These are phyloP conservation scores for Hypoxylon rickii DNA, from an alignment of 495 filamentous ascomycete genomes.

Conservation along the genomic window DNA sequence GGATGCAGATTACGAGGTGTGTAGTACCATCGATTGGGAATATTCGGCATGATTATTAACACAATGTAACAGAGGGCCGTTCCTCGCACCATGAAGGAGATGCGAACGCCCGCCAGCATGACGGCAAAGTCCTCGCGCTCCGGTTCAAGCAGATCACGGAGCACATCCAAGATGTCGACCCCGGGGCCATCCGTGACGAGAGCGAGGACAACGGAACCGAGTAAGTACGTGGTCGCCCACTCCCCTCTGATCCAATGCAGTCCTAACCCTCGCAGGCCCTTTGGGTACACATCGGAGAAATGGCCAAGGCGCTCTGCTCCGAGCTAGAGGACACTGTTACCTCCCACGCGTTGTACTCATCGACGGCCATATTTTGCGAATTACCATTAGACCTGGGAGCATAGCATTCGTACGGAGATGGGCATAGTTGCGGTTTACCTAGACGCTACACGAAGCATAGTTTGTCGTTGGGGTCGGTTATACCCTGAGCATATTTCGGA, in stretches of 20 bases:
- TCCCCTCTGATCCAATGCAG: neutral
- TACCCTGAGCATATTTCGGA: conserved; percentile 8
- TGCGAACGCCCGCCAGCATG: neutral
- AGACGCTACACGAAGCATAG: neutral
- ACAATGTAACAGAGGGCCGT: conserved; percentile 3
- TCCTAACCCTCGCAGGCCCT: conserved; percentile 26
- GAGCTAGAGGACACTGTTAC: conserved; percentile 11
- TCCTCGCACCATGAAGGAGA: conserved; percentile 20
- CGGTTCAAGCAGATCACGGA: conserved; percentile 16
- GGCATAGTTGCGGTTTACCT: neutral
- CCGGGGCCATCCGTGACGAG: conserved; percentile 16
- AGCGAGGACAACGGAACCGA: conserved; percentile 29
- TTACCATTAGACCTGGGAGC: neutral
- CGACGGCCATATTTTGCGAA: conserved; percentile 22
- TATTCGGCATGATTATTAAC: neutral
- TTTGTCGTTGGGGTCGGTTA: conserved; percentile 5
- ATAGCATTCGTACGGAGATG: conserved; percentile 1
- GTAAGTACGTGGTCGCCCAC: conserved; percentile 29
- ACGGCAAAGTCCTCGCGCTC: conserved; percentile 11
- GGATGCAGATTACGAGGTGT: conserved; percentile 32
- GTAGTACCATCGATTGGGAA: neutral
- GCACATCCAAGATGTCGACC: conserved; percentile 21
- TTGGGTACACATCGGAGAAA: conserved; percentile 38
- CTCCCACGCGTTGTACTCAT: conserved; percentile 12
- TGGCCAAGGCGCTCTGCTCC: conserved; percentile 40